These are phyloP conservation scores for Cicer judaicum DNA, from an alignment of 306 rosid genomes.

Conservation along the genomic window DNA sequence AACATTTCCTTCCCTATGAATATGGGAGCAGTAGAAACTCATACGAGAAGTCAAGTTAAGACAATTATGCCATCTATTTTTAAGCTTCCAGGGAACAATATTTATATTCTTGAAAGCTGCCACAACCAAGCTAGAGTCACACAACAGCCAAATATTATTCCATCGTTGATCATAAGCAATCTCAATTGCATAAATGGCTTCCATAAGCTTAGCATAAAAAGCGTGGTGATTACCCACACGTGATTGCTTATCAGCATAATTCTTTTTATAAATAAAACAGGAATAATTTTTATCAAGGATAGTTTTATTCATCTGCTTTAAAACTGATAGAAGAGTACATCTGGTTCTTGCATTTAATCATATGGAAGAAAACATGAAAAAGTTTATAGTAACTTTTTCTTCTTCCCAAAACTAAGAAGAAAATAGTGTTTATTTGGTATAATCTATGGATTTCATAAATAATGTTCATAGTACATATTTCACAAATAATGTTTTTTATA, in stretches of 20 bases:
- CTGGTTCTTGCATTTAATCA: slow-evolving; percentile 35
- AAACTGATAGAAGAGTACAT: slow-evolving; percentile 29
- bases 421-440: slow-evolving; percentile 2
- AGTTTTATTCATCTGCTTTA: slow-evolving; percentile 21
- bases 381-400: background rate
- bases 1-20: too few relatives aligned
- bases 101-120: too few relatives aligned
- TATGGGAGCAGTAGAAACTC: too few relatives aligned
- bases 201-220: too few relatives aligned
- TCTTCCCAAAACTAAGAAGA: background rate
- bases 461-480: slow-evolving; percentile 8
- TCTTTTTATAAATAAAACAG: slow-evolving; percentile 7
- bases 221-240: background rate
- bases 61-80: too few relatives aligned
- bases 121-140: too few relatives aligned
- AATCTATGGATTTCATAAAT: slow-evolving; percentile 16
- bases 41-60: too few relatives aligned
- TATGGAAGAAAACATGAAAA: slow-evolving; percentile 19
- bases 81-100: too few relatives aligned
- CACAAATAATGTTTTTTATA: slow-evolving; percentile 27
- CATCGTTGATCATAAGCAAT: too few relatives aligned
- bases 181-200: too few relatives aligned
- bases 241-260: slow-evolving; percentile 26
- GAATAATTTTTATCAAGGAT: slow-evolving; percentile 1
- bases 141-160: too few relatives aligned